phyloP scores from a whole-genome alignment of 179 eudicot genomes.

The Carnegiea gigantea region DNA sequence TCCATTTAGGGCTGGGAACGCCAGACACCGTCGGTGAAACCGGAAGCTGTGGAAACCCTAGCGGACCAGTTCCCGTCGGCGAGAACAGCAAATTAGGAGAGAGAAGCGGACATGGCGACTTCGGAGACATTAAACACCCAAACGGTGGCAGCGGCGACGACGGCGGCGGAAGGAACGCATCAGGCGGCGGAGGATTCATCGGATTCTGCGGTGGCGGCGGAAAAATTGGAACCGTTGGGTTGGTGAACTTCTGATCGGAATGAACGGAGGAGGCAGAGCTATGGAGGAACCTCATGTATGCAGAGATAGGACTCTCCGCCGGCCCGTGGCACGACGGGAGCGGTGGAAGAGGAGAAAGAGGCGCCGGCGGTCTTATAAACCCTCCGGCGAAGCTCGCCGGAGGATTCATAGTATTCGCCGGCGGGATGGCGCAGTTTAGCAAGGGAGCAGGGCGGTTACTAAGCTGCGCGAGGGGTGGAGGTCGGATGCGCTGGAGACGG shows the following conservation, averaged over 20 bases:
- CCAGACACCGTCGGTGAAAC: conserved; percentile 50
- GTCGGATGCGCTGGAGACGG: conserved; percentile 80
- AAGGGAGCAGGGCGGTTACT: conserved; percentile 48
- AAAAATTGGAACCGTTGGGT: neutral
- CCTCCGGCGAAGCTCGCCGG: conserved; percentile 4
- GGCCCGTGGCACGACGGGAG: conserved; percentile 74
- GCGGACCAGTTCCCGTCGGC: conserved; percentile 52
- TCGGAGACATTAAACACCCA: conserved; percentile 70
- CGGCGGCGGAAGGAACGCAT: neutral
- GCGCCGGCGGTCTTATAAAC: conserved; percentile 10
- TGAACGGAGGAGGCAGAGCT: conserved; percentile 7
- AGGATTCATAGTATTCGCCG: neutral
- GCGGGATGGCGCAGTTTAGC: conserved; percentile 18
- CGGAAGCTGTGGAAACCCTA: conserved; percentile 64
- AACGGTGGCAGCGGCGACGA: conserved; percentile 60
- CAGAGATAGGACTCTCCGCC: conserved; percentile 86
- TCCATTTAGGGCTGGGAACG: conserved; percentile 67
- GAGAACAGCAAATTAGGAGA: conserved; percentile 49
- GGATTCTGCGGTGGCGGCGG: conserved; percentile 16
- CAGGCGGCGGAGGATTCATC: conserved; percentile 16
- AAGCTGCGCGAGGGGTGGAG: conserved; percentile 76
- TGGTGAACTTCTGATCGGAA: neutral
- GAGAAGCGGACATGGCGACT: conserved; percentile 51
- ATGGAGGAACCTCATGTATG: conserved; percentile 76
- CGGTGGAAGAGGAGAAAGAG: conserved; percentile 76